Percentiles rank a stretch among this genome's conserved stretches.
Conservation (phyloP, 2,329 filamentous ascomycete species). For the Epicoccum sorghinum region DNA sequence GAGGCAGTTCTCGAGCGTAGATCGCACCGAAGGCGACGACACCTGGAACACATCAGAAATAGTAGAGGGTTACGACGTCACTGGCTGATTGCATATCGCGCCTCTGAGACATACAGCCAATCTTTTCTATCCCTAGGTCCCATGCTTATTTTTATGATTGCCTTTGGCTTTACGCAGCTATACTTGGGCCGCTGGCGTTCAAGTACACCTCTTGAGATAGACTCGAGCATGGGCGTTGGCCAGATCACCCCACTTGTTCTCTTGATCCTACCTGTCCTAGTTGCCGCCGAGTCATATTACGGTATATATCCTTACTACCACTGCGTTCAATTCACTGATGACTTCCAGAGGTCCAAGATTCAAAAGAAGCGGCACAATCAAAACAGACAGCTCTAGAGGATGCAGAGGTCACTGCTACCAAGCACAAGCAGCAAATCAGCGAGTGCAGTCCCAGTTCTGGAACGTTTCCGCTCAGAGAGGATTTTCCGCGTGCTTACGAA, state of each 20-base stretch:
- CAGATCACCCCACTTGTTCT: constrained; percentile 23
- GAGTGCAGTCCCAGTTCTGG: background rate
- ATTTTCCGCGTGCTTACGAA: background rate
- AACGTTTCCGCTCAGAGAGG: background rate
- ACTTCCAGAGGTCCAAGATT: constrained; percentile 1
- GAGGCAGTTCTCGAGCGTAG: background rate
- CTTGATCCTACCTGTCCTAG: constrained; percentile 19
- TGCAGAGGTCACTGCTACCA: background rate
- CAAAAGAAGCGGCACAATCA: background rate
- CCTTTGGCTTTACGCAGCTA: constrained; percentile 20
- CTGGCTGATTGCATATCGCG: constrained; percentile 9
- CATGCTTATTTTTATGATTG: constrained; percentile 20
- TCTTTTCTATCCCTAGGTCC: constrained; percentile 19
- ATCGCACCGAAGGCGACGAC: background rate
- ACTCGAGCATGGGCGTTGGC: constrained; percentile 20
- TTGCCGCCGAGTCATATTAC: constrained; percentile 12
- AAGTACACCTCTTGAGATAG: constrained; percentile 2
- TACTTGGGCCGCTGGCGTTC: constrained; percentile 11
- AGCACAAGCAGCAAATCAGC: background rate
- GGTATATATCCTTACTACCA: background rate
- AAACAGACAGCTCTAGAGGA: background rate
- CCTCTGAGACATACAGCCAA: constrained; percentile 10
- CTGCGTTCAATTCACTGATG: background rate
- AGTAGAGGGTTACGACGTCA: constrained; percentile 6
- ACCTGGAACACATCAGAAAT: constrained; percentile 3